phyloP scores from a whole-genome alignment of 2,329 filamentous ascomycete genomes.

The Emmonsiellopsis sp. region DNA sequence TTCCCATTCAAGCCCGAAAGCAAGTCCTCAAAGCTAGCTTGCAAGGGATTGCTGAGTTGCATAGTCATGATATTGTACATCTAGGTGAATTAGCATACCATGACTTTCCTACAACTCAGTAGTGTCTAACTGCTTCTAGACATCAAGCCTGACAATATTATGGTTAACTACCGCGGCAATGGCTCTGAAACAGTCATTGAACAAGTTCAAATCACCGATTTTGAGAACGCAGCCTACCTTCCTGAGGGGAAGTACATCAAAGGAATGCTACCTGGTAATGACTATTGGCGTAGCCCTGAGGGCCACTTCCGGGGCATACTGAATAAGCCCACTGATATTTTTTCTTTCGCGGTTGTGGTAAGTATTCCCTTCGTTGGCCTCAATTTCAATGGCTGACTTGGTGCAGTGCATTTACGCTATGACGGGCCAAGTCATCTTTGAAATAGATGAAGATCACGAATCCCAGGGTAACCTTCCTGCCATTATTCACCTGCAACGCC shows the following conservation, averaged over 20 bases:
- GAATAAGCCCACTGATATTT: slow-evolving; percentile 24
- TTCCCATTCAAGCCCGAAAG: slow-evolving; percentile 31
- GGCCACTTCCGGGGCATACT: slow-evolving; percentile 19
- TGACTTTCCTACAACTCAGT: neutral
- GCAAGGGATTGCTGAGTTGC: slow-evolving; percentile 26
- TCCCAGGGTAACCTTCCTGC: slow-evolving; percentile 25
- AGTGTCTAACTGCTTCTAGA: slow-evolving; percentile 19
- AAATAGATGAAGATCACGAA: slow-evolving; percentile 26
- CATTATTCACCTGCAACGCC: slow-evolving; percentile 34
- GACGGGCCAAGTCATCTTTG: slow-evolving; percentile 34
- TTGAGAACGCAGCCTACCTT: slow-evolving; percentile 27
- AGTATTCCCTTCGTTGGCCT: slow-evolving; percentile 3
- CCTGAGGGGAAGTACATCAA: slow-evolving; percentile 21
- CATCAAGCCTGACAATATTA: slow-evolving; percentile 30
- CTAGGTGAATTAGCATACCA: slow-evolving; percentile 14
- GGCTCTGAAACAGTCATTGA: slow-evolving; percentile 12
- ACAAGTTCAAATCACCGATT: slow-evolving; percentile 20
- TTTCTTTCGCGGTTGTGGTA: slow-evolving; percentile 25
- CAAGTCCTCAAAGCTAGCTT: slow-evolving; percentile 36
- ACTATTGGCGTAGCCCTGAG: slow-evolving; percentile 27
- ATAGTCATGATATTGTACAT: slow-evolving; percentile 25
- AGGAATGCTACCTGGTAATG: slow-evolving; percentile 21
- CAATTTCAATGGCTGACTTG: slow-evolving; percentile 4
- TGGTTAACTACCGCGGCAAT: slow-evolving; percentile 22
- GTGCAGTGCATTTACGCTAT: slow-evolving; percentile 40